Base-by-base conservation (phyloP, 331 rosid species). In the Quercus tomentella region DNA sequence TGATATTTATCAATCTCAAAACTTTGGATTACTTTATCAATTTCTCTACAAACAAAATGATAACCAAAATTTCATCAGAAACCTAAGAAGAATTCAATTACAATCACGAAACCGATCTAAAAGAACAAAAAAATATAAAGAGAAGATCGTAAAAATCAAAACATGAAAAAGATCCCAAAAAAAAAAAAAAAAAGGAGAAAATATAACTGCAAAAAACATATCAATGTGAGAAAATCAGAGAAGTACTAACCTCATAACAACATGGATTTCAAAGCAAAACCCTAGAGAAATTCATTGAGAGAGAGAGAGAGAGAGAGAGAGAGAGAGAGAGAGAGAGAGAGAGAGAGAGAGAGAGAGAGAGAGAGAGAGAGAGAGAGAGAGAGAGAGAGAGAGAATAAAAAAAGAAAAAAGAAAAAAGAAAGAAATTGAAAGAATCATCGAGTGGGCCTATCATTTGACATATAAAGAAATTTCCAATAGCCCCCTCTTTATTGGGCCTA, bases 361-460 rank as follows among this genome's bases (percentile, higher is more conserved):
- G 49, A 63, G 51, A 49, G 69, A 35, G 71, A 31, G 77, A 77
- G 25, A 49, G 49, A 63, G 51, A 49, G 69, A 35, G 71, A 31
- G 77, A 77, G 25, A 49, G n/a, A 76, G 68, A 73, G 43, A 56
- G 76, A 33, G 66, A 14, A n/a, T 41, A 62, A 70, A 56, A 70
- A 56, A 73, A 49, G 61, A 21, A 56, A 70, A 56, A 73, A 49
- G 61, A 21, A 35, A 68, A 43, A 15, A 0, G 35, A 33, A 12
- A 22, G 76, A 74, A 31, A 31, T 31, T 31, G 33, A 31, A 31
- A 31, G 4, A 30, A 30, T 30, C 31, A 30, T 30, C 31, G 31
- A 30, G 31, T 30, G 31, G 31, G 4, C 31, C 31, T 30, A 30
- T 30, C 31, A 3, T 3, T 30, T 30, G 31, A 30, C 31, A 30